Evolutionary conservation across 2,329 filamentous ascomycete species (phyloP).

Genomic region (Diplodia corticola): DNA sequence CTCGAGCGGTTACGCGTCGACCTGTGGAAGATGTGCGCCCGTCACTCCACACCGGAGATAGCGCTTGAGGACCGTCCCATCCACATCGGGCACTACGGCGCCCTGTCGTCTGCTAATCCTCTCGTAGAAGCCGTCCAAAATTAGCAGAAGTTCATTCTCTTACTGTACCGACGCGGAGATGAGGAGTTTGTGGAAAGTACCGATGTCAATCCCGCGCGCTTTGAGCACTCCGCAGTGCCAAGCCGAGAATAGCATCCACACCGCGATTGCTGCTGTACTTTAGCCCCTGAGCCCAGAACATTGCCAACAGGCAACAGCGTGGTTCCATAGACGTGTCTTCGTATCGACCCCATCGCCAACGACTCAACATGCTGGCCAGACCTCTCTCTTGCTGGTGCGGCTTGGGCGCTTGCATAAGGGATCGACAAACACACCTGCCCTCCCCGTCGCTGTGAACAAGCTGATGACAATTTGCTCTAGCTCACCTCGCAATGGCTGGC

Average conservation of each 20-base stretch:
- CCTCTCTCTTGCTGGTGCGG: constrained; percentile 9
- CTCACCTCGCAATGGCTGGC: constrained; percentile 13
- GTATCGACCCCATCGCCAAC: constrained; percentile 1
- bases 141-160: constrained; percentile 16
- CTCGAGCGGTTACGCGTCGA: constrained; percentile 17
- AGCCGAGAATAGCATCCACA: constrained; percentile 16
- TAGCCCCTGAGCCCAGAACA: constrained; percentile 19
- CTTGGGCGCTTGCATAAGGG: constrained; percentile 20
- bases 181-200: constrained; percentile 20
- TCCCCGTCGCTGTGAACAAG: constrained; percentile 3
- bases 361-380: constrained; percentile 19
- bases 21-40: constrained; percentile 6
- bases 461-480: constrained; percentile 23
- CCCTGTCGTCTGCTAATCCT: constrained; percentile 6
- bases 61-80: constrained; percentile 7
- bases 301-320: constrained; percentile 11
- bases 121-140: constrained; percentile 9
- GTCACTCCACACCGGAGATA: constrained; percentile 20
- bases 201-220: constrained; percentile 19
- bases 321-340: constrained; percentile 10
- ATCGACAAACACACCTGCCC: constrained; percentile 18
- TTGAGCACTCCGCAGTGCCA: constrained; percentile 17
- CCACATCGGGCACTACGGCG: background rate
- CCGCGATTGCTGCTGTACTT: constrained; percentile 13
- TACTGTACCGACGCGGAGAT: constrained; percentile 18